Conservation (phyloP, 768 basidiomycete species). For the Butyriboletus loyo region DNA sequence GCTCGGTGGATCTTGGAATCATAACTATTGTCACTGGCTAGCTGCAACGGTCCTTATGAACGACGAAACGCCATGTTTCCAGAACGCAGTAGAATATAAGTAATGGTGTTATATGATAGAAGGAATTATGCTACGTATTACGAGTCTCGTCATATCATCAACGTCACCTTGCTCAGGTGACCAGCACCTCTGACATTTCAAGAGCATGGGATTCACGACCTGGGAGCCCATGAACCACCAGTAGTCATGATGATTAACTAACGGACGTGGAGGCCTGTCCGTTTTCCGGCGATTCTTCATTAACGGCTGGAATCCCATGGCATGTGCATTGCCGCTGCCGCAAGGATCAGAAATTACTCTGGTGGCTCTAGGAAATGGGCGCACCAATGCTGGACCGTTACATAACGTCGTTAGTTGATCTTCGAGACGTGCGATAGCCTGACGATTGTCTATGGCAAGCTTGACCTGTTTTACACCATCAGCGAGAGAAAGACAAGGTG, state of each 20-base stretch:
- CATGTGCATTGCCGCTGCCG: constrained; percentile 11
- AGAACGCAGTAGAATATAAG: not conserved
- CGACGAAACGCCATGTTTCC: not conserved
- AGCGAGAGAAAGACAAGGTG: not conserved
- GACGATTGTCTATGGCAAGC: constrained; percentile 10
- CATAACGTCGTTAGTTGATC: constrained; percentile 2
- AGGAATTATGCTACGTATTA: not conserved
- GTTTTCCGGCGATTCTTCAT: not conserved
- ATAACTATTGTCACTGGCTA: not conserved
- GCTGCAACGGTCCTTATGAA: not conserved
- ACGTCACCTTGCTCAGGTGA: not conserved
- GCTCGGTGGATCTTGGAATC: not conserved
- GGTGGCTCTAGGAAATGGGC: not conserved
- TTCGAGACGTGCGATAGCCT: constrained; percentile 7
- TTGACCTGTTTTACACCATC: constrained; percentile 4
- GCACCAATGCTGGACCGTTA: not conserved
- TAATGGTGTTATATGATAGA: not conserved
- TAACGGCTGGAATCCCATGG: not conserved
- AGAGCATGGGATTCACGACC: too few relatives aligned
- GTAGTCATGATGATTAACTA: not conserved
- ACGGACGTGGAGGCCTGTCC: not conserved
- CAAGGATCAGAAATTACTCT: not conserved
- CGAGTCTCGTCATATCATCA: not conserved
- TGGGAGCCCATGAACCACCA: not conserved
- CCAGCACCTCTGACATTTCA: not conserved